These are phyloP conservation scores for Penicillium atrosanguineum DNA, from an alignment of 495 filamentous ascomycete genomes.

Conservation along the genomic window DNA sequence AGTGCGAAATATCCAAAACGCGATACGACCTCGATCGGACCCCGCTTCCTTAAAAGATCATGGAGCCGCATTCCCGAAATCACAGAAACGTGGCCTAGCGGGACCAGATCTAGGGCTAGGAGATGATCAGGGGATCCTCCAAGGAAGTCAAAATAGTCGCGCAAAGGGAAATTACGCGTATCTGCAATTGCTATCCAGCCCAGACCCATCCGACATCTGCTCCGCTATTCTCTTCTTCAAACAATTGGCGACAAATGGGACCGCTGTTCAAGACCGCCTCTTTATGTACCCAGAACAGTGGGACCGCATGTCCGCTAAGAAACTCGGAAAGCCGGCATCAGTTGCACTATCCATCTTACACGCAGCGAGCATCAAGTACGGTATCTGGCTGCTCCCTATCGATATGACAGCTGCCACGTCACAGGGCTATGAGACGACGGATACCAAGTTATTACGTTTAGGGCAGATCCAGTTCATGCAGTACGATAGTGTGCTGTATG, in stretches of 20 bases:
- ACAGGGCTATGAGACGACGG: slow-evolving; percentile 35
- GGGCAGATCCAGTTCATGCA: slow-evolving; percentile 50
- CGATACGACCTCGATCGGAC: slow-evolving; percentile 45
- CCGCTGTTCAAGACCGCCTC: slow-evolving; percentile 42
- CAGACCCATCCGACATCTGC: slow-evolving; percentile 47
- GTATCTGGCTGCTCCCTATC: slow-evolving; percentile 47
- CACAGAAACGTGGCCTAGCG: slow-evolving; percentile 20
- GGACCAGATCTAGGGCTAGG: slow-evolving; percentile 9
- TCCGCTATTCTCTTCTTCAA: slow-evolving; percentile 47
- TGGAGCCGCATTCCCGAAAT: slow-evolving; percentile 26
- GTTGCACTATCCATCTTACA: slow-evolving; percentile 36
- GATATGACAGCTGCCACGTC: slow-evolving; percentile 39
- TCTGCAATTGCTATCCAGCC: slow-evolving; percentile 43
- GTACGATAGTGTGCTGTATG: slow-evolving; percentile 45
- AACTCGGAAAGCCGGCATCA: slow-evolving; percentile 26
- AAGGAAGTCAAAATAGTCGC: slow-evolving; percentile 6
- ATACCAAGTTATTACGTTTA: slow-evolving; percentile 42
- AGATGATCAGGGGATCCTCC: slow-evolving; percentile 12
- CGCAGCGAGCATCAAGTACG: slow-evolving; percentile 39
- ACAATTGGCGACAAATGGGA: slow-evolving; percentile 35
- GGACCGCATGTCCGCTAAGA: slow-evolving; percentile 30
- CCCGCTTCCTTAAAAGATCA: slow-evolving; percentile 2
- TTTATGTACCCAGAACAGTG: slow-evolving; percentile 50
- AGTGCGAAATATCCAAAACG: slow-evolving; percentile 58
- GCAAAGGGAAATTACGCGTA: slow-evolving; percentile 41